phyloP scores from a whole-genome alignment of 345 rosid genomes.

The Stellera chamaejasme region DNA sequence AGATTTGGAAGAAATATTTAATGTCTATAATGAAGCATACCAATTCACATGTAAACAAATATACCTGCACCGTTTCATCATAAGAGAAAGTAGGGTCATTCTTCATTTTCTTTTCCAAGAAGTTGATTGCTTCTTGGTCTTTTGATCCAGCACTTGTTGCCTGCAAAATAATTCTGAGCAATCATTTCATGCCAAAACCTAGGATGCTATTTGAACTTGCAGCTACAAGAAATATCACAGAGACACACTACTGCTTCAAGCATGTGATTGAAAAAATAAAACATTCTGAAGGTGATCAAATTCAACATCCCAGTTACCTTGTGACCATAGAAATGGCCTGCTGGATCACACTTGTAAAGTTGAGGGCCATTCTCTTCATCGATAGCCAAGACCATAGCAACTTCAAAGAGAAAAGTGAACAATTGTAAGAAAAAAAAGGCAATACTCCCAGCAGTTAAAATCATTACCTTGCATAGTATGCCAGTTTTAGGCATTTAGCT shows the following conservation, averaged over 20 bases:
- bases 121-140: constrained; percentile 98
- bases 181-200: background rate
- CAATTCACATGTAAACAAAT: background rate
- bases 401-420: constrained; percentile 21
- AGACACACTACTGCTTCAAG: constrained; percentile 3
- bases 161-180: constrained; percentile 27
- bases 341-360: constrained; percentile 97
- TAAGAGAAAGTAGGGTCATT: constrained; percentile 77
- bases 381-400: constrained; percentile 94
- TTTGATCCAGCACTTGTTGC: constrained; percentile 98
- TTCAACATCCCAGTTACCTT: constrained; percentile 41
- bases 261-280: background rate
- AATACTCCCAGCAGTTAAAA: no score
- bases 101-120: constrained; percentile 99
- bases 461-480: no score
- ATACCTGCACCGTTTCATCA: constrained; percentile 96
- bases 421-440: no score
- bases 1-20: no score
- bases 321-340: constrained; percentile 97
- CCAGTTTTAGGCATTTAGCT: no score
- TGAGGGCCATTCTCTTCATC: constrained; percentile 95
- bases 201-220: background rate
- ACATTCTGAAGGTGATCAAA: background rate
- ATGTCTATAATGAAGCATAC: no score
- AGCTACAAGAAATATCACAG: background rate